Percentiles rank a stretch among this genome's conserved stretches.
Conservation (phyloP, 495 filamentous ascomycete species). For the Penicillium verhagenii region DNA sequence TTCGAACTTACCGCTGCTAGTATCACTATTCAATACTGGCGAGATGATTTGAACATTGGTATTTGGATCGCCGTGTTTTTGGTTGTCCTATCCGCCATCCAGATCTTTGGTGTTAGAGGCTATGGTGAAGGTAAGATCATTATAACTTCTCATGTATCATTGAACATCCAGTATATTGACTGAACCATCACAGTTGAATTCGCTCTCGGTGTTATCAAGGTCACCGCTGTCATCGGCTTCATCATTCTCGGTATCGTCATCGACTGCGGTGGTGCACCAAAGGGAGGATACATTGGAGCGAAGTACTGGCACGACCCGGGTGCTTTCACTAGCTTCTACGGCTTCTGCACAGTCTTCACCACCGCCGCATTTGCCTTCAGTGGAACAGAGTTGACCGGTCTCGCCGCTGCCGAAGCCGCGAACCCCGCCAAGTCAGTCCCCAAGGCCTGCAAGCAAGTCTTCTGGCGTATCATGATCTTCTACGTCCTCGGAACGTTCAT, state of each 20-base stretch:
- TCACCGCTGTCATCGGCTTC: slow-evolving; percentile 63
- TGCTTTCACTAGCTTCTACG: slow-evolving; percentile 68
- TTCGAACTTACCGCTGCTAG: slow-evolving; percentile 75
- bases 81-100: slow-evolving; percentile 34
- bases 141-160: neutral
- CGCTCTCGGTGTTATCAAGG: slow-evolving; percentile 43
- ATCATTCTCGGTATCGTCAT: slow-evolving; percentile 71
- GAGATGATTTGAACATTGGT: slow-evolving; percentile 49
- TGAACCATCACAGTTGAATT: slow-evolving; percentile 42
- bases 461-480: slow-evolving; percentile 74
- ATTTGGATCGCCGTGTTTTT: slow-evolving; percentile 69
- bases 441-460: slow-evolving; percentile 69
- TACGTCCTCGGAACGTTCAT: slow-evolving; percentile 74
- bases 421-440: slow-evolving; percentile 66
- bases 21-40: slow-evolving; percentile 76
- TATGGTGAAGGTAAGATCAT: slow-evolving; percentile 62
- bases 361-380: slow-evolving; percentile 72
- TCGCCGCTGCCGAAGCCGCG: slow-evolving; percentile 67
- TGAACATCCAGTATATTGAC: neutral
- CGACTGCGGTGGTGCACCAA: slow-evolving; percentile 63
- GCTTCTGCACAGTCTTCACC: slow-evolving; percentile 72
- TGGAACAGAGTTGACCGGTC: slow-evolving; percentile 70
- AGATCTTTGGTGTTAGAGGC: slow-evolving; percentile 59
- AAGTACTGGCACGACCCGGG: slow-evolving; percentile 66
- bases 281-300: slow-evolving; percentile 58